These are phyloP conservation scores for Amanita jacksonii DNA, from an alignment of 768 basidiomycete species.

Conservation along the genomic window DNA sequence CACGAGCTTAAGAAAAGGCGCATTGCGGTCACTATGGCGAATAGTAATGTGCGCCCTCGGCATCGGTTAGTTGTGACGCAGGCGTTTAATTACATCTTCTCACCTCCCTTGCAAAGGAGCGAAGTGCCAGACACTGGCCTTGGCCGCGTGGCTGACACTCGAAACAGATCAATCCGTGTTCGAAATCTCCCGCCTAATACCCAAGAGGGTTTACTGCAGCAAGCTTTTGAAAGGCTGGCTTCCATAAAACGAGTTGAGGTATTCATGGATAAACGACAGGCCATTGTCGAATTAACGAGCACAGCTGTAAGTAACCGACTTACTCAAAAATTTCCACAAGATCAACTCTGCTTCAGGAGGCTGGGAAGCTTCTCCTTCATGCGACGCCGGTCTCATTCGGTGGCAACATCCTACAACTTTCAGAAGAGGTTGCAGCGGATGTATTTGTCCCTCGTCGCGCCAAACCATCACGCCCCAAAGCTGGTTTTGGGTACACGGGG, in stretches of 20 bases:
- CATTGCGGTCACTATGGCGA: conserved; percentile 81
- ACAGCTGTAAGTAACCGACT: conserved; percentile 40
- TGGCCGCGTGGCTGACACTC: conserved; percentile 43
- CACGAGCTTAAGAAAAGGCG: conserved; percentile 83
- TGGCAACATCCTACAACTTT: conserved; percentile 48
- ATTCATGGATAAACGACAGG: conserved; percentile 50
- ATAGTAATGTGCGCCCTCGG: conserved; percentile 51
- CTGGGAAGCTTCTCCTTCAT: conserved; percentile 66
- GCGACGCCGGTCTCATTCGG: conserved; percentile 65
- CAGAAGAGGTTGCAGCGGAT: conserved; percentile 36
- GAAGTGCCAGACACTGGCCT: conserved; percentile 45
- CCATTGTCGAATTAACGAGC: conserved; percentile 55
- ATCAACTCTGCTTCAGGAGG: conserved; percentile 46
- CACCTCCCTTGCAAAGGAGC: conserved; percentile 21
- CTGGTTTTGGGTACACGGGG: conserved; percentile 55
- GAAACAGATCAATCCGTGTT: conserved; percentile 67
- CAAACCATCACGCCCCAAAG: conserved; percentile 56
- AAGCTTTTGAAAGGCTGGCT: conserved; percentile 72
- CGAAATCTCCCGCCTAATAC: conserved; percentile 64
- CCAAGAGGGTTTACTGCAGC: conserved; percentile 90
- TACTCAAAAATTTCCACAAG: not conserved
- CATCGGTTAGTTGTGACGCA: conserved; percentile 31
- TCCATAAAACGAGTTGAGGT: conserved; percentile 66
- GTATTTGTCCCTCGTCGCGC: conserved; percentile 61
- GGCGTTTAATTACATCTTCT: not conserved